Percentiles rank a stretch among this genome's conserved stretches.
phyloP scores from a whole-genome alignment of 371 early-diverging fungal genomes.

The Dentiscutata heterogama region DNA sequence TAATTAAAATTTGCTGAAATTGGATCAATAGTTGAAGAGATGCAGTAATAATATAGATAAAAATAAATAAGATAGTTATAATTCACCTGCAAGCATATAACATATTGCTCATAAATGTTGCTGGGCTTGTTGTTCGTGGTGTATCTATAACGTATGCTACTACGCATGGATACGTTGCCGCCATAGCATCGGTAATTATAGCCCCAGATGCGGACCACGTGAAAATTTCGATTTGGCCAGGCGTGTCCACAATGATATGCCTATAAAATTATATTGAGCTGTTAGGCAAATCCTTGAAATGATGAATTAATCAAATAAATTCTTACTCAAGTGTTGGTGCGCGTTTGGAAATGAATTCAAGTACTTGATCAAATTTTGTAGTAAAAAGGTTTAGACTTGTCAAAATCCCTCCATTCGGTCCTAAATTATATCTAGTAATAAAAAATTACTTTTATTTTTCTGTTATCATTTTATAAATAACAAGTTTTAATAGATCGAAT shows the following conservation, averaged over 20 bases:
- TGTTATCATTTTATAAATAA: neutral
- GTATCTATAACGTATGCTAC: conserved; percentile 98
- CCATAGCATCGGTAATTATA: conserved; percentile 96
- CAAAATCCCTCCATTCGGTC: conserved; percentile 99
- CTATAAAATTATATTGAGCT: conserved; percentile 50
- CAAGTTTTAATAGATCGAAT: no score
- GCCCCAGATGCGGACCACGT: conserved; percentile 99
- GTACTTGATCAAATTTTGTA: conserved; percentile 96
- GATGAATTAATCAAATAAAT: neutral
- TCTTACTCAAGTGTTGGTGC: conserved; percentile 75
- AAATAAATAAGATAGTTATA: neutral
- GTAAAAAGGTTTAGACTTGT: conserved; percentile 98
- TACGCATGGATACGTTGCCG: conserved; percentile 92
- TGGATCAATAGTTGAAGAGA: neutral
- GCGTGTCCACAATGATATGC: conserved; percentile 97
- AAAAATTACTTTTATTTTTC: conserved; percentile 10
- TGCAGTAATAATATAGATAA: neutral
- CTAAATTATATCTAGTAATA: conserved; percentile 85
- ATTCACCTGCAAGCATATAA: conserved; percentile 91
- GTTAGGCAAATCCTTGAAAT: neutral
- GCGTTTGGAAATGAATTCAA: conserved; percentile 88
- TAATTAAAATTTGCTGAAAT: neutral
- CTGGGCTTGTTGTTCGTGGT: conserved; percentile 91
- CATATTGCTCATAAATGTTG: conserved; percentile 99
- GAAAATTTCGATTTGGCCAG: conserved; percentile 99